Evolutionary conservation across 2,329 filamentous ascomycete genomes (phyloP).

Genomic region (Cladorrhinum sp.): DNA sequence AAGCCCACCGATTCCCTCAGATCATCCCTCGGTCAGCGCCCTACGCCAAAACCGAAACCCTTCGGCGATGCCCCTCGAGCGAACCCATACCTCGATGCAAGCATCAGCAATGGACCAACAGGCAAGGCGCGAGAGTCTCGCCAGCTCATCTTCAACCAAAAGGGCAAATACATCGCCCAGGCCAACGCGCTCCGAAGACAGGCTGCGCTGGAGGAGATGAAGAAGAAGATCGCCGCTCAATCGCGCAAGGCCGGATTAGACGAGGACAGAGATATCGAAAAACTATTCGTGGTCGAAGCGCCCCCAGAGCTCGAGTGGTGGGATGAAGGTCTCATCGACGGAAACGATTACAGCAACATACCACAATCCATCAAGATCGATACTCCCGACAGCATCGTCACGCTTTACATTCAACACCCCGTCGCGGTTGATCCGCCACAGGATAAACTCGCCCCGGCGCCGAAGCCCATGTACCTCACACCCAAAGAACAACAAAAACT

Average conservation of each 20-base stretch:
- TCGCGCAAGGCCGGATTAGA: conserved; percentile 90
- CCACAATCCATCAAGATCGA: conserved; percentile 67
- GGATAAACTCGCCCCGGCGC: conserved; percentile 72
- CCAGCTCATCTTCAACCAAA: conserved; percentile 84
- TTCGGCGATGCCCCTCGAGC: conserved; percentile 33
- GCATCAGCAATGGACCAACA: conserved; percentile 47
- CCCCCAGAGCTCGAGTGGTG: conserved; percentile 96
- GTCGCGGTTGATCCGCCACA: conserved; percentile 88
- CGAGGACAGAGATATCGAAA: conserved; percentile 84
- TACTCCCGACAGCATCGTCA: conserved; percentile 80
- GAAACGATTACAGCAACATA: conserved; percentile 69
- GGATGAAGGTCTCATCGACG: conserved; percentile 83
- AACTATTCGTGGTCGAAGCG: conserved; percentile 77
- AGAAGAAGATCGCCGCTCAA: conserved; percentile 84
- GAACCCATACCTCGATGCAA: conserved; percentile 81
- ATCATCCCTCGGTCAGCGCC: conserved; percentile 11
- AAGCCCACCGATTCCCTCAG: conserved; percentile 20
- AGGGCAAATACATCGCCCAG: conserved; percentile 96
- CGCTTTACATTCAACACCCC: conserved; percentile 87
- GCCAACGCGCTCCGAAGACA: conserved; percentile 85
- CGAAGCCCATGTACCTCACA: conserved; percentile 91
- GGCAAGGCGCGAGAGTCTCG: conserved; percentile 66
- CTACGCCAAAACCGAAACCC: conserved; percentile 31
- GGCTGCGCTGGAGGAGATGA: conserved; percentile 88
- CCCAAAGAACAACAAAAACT: conserved; percentile 87